Percentiles rank a stretch among this genome's conserved stretches.
Evolutionary conservation across 2,329 filamentous ascomycete species (phyloP).

Genomic region (Cercospora citrullina): DNA sequence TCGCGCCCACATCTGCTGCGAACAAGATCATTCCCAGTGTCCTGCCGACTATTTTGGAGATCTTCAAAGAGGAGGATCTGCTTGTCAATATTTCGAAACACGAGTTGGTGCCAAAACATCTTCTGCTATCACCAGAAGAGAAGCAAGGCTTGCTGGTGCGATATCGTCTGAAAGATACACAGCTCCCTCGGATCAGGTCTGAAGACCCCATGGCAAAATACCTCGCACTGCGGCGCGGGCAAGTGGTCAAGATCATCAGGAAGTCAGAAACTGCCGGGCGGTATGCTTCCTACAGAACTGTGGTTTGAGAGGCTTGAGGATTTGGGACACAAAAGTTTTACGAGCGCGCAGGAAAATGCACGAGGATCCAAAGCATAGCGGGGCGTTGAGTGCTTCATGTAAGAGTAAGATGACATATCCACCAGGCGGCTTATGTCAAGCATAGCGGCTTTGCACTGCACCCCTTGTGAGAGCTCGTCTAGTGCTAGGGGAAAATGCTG

Average conservation of each 20-base stretch:
- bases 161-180: constrained; percentile 95
- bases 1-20: constrained; percentile 79
- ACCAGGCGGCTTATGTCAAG: background rate
- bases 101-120: constrained; percentile 91
- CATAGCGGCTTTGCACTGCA: background rate
- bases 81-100: constrained; percentile 98
- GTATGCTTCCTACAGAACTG: constrained; percentile 90
- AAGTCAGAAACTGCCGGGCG: constrained; percentile 92
- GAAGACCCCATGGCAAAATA: constrained; percentile 93
- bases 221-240: constrained; percentile 81
- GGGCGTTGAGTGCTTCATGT: constrained; percentile 20
- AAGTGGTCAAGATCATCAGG: constrained; percentile 98
- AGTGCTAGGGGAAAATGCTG: background rate
- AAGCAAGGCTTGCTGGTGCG: constrained; percentile 81
- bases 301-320: constrained; percentile 38
- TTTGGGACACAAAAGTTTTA: background rate
- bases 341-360: constrained; percentile 7
- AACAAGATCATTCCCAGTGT: constrained; percentile 82
- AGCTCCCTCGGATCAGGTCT: constrained; percentile 86
- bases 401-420: background rate
- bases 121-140: constrained; percentile 86
- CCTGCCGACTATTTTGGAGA: constrained; percentile 79
- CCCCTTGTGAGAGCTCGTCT: background rate
- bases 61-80: constrained; percentile 92
- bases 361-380: constrained; percentile 22